Percentiles rank a stretch among this genome's conserved stretches.
These are phyloP conservation scores for Eremochloa ophiuroides DNA, from an alignment of 176 grass and related monocot genomes.

Conservation along the genomic window DNA sequence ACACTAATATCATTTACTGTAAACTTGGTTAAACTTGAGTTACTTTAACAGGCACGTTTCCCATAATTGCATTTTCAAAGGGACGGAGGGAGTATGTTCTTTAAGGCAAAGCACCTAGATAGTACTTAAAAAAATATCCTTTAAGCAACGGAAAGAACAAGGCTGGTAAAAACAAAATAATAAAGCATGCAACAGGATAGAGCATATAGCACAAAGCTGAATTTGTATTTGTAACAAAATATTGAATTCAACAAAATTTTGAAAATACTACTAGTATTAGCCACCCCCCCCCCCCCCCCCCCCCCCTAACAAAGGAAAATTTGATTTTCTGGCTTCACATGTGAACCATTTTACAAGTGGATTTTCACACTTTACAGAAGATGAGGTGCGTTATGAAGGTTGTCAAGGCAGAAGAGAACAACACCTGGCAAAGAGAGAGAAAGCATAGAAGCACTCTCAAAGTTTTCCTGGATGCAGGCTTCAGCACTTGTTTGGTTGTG, in stretches of 20 bases:
- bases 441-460: background rate
- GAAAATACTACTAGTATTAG: background rate
- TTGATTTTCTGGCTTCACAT: background rate
- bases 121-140: background rate
- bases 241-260: background rate
- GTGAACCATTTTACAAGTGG: background rate
- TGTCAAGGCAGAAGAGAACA: background rate
- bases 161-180: background rate
- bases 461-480: background rate
- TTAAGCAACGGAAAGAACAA: background rate
- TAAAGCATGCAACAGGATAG: background rate
- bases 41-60: too few relatives aligned
- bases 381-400: background rate
- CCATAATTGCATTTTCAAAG: too few relatives aligned
- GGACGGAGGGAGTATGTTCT: too few relatives aligned
- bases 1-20: too few relatives aligned
- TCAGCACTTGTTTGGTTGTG: background rate
- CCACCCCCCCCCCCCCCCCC: too few relatives aligned
- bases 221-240: too few relatives aligned
- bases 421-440: background rate
- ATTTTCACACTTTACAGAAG: background rate
- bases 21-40: too few relatives aligned
- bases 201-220: too few relatives aligned
- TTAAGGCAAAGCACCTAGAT: background rate
- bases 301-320: background rate